Evolutionary conservation across 352 stramenopile species (phyloP), one percentile per base, ranked within the genome.

Genomic region (Pythium vanterpoolii): DNA sequence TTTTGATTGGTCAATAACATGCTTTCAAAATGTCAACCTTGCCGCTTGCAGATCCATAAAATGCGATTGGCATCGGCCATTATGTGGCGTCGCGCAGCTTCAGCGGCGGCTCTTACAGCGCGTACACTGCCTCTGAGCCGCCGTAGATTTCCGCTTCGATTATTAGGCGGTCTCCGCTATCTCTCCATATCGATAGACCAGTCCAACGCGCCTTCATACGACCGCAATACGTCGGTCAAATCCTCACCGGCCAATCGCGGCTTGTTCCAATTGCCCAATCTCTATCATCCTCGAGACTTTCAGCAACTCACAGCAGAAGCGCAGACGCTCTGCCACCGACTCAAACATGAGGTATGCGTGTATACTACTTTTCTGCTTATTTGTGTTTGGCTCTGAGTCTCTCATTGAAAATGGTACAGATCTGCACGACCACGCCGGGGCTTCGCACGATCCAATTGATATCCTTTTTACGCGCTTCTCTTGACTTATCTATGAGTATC

Each of bases 241-340:
- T 30, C 21, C 31, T 13, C 50, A 10, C 14, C n/a, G 28, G 5
- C 28, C 18, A 3, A 42, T 23, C 77, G 69, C 0, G 83, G 83
- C 8, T 75, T 93, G 26, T 93, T 93, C 34, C 83, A 89, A 56
- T 55, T 93, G 39, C 80, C 77, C 18, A 57, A 83, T 26, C 63
- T 93, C 39, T 75, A 85, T 53, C 52, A 62, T 6, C 74, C 83
- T 18, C 68, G 68, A 23, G 83, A 93, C 58, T 93, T 93, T 53
- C 33, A 65, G 19, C 66, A 62, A 47, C 74, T 93, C 49, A 78
- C 83, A n/a, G 47, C 33, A 2, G 65, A 85, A 49, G 81, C 77
- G 23, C 88, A 90, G 64, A 51, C 59, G 39, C 68, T 75, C 36
- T 93, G 81, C 27, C 63, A 76, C 39, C 64, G 74, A 36, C 64